Conservation (phyloP, 345 rosid genomes). For the Excoecaria agallocha region DNA sequence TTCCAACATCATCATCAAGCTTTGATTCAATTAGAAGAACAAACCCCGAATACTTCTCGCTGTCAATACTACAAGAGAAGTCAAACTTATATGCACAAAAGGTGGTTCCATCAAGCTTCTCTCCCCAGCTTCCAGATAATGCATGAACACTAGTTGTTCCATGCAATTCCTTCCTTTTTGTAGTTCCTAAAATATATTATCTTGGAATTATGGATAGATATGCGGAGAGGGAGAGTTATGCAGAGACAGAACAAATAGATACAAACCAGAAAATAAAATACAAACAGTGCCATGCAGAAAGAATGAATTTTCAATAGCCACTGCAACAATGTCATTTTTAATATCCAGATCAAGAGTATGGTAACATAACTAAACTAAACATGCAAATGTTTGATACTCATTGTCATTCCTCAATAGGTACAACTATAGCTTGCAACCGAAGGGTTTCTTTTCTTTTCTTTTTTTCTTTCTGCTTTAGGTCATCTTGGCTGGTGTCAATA, state of each 20-base stretch:
- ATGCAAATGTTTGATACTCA: neutral
- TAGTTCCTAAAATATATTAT: slow-evolving; percentile 52
- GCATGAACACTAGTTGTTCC: slow-evolving; percentile 54
- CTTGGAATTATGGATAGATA: neutral
- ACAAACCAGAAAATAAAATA: neutral
- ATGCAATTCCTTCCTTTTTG: slow-evolving; percentile 85
- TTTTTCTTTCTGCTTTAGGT: neutral
- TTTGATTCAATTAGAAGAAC: slow-evolving; percentile 63
- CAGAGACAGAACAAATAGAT: neutral
- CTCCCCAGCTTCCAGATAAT: slow-evolving; percentile 74
- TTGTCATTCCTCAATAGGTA: neutral
- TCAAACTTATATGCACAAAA: slow-evolving; percentile 69
- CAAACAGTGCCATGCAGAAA: neutral
- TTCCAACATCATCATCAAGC: slow-evolving; percentile 79
- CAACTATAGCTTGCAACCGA: neutral
- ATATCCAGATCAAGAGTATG: neutral
- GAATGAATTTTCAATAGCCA: neutral
- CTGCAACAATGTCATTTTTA: neutral
- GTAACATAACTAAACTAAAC: neutral
- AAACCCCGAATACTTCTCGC: slow-evolving; percentile 52
- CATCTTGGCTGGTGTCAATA: neutral
- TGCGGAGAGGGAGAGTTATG: neutral
- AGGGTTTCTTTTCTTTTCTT: neutral
- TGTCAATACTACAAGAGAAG: slow-evolving; percentile 49
- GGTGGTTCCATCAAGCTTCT: slow-evolving; percentile 44